Evolutionary conservation across 2,329 filamentous ascomycete genomes (phyloP), one percentile per base, ranked within the genome.

Genomic region (Teratosphaeria pseudoeucalypti): DNA sequence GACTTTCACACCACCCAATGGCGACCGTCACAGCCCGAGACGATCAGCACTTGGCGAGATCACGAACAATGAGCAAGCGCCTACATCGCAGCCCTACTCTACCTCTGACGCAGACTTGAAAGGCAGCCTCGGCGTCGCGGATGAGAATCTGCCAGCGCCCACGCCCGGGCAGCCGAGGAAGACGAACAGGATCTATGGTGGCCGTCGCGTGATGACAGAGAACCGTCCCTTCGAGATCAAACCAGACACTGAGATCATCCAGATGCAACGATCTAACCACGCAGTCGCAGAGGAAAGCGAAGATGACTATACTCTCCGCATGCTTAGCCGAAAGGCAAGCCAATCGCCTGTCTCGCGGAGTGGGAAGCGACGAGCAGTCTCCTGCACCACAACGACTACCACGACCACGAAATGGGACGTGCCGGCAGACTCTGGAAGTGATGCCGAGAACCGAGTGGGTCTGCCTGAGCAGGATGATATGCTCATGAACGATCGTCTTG

Each of bases 101-200:
- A 64, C 57, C 52, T 67, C 65, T 19, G 62, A 64, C 7, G 64
- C 68, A 9, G 68, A 71, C 60, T 49, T 65, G 34, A 68, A 67
- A 57, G 61, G 66, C 49, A 85, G 83, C 66, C 79, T 83, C 64
- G 82, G 83, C 56, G 81, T 85, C n/a, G 84, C 89, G 70, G 91
- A 96, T 64, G 92, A 96, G 71, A 95, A 95, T 67, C 82, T 99
- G 5, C 94, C 94, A 2, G 92, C 92, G 0, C 94, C 94, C 2
- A 99, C 94, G 4, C 94, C 94, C 0, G 94, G 94, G 2, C 94
- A 99, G 73, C 94, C 94, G 32, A 85, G 94, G 63, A 97, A 99
- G 80, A 88, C 88, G 16, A 87, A 86, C 64, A 85, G 90, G 59
- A 82, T 85, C 61, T 90, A 92, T 67, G 82, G 81, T 84, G 87